phyloP scores from a whole-genome alignment of 768 basidiomycete species.

The Termitomyces sp. region DNA sequence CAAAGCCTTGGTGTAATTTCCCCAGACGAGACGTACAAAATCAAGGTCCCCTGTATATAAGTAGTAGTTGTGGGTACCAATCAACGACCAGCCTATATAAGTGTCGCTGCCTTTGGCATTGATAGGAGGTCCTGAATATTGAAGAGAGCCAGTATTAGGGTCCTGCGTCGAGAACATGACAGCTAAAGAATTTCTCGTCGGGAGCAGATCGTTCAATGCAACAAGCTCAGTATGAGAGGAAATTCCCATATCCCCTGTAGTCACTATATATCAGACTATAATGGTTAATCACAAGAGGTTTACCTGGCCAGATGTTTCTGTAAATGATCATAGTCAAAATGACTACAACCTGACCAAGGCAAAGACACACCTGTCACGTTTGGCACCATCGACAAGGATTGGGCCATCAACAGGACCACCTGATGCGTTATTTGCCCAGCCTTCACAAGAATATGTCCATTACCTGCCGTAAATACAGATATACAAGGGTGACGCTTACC shows the following conservation, averaged over 20 bases:
- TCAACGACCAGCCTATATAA: slow-evolving; percentile 47
- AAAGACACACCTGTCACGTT: slow-evolving; percentile 37
- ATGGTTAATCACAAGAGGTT: background rate
- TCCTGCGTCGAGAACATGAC: slow-evolving; percentile 46
- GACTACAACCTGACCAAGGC: background rate
- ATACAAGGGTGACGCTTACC: slow-evolving; percentile 6
- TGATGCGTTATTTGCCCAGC: slow-evolving; percentile 44
- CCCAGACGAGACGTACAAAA: slow-evolving; percentile 38
- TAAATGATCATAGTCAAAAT: background rate
- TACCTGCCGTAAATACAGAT: background rate
- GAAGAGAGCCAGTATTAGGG: slow-evolving; percentile 37
- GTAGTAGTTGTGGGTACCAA: slow-evolving; percentile 34
- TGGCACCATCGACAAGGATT: slow-evolving; percentile 50
- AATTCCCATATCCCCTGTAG: slow-evolving; percentile 34
- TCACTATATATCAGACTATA: background rate
- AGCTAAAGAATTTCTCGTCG: slow-evolving; percentile 39
- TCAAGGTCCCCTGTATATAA: slow-evolving; percentile 42
- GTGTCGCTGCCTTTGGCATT: slow-evolving; percentile 34
- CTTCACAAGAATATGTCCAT: slow-evolving; percentile 14
- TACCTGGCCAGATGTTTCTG: slow-evolving; percentile 24
- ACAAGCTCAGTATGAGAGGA: slow-evolving; percentile 32
- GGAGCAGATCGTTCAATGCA: slow-evolving; percentile 26
- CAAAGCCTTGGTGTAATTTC: slow-evolving; percentile 34
- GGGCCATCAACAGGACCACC: slow-evolving; percentile 41
- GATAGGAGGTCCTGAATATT: slow-evolving; percentile 36